phyloP scores from a whole-genome alignment of 495 filamentous ascomycete species.

The Hypoxylon intermedium region DNA sequence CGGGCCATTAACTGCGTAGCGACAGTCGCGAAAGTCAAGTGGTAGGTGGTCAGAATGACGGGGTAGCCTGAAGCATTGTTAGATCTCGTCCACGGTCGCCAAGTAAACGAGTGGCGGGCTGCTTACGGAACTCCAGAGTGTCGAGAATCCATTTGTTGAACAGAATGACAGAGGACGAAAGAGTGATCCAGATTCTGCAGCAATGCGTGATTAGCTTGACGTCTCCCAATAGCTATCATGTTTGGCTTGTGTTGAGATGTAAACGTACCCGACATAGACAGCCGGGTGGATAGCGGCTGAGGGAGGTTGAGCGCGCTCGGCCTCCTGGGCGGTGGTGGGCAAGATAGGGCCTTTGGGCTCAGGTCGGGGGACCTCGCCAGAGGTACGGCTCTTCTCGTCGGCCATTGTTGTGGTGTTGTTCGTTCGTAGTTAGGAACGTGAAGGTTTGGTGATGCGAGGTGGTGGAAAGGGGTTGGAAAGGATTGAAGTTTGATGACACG shows the following conservation, averaged over 20 bases:
- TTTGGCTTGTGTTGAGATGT: neutral
- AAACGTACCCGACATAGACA: slow-evolving; percentile 84
- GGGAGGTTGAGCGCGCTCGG: slow-evolving; percentile 70
- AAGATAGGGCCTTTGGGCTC: slow-evolving; percentile 67
- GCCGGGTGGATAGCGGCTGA: slow-evolving; percentile 77
- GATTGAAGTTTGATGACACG: slow-evolving; percentile 25
- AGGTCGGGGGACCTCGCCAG: slow-evolving; percentile 69
- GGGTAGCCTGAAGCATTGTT: slow-evolving; percentile 58
- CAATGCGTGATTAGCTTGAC: slow-evolving; percentile 34
- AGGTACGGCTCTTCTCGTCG: slow-evolving; percentile 80
- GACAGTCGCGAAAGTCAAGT: slow-evolving; percentile 84
- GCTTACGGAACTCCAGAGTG: slow-evolving; percentile 82
- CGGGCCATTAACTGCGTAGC: slow-evolving; percentile 91
- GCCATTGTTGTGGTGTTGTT: slow-evolving; percentile 54
- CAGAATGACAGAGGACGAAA: slow-evolving; percentile 92
- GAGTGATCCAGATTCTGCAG: slow-evolving; percentile 82
- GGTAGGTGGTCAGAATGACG: slow-evolving; percentile 91
- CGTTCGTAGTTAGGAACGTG: slow-evolving; percentile 2
- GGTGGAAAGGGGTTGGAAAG: slow-evolving; percentile 55
- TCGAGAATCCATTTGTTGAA: slow-evolving; percentile 99
- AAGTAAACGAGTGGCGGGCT: neutral
- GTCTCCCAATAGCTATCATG: too few relatives aligned
- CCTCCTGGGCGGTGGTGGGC: slow-evolving; percentile 76
- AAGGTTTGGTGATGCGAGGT: slow-evolving; percentile 43
- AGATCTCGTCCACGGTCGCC: slow-evolving; percentile 30